Percentiles rank a stretch among this genome's conserved stretches.
phyloP scores from a whole-genome alignment of 2,329 filamentous ascomycete genomes.

The Arthrobotrys sinensis region DNA sequence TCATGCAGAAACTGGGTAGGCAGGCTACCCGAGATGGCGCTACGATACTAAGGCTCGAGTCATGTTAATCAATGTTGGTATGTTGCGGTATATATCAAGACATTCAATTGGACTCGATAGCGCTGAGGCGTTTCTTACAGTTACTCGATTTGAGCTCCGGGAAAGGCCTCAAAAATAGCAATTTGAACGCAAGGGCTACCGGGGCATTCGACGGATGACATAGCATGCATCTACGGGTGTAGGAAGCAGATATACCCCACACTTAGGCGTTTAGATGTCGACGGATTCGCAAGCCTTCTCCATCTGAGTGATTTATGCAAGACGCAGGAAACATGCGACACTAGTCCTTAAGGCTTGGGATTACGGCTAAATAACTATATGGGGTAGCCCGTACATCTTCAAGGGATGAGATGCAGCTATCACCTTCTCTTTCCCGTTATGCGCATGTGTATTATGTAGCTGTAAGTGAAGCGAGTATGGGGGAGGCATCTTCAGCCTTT shows the following conservation, averaged over 20 bases:
- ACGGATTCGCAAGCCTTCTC: slow-evolving; percentile 2
- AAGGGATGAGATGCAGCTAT: slow-evolving; percentile 39
- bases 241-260: slow-evolving; percentile 8
- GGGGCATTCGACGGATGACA: slow-evolving; percentile 22
- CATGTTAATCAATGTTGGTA: not conserved
- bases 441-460: not conserved
- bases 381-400: slow-evolving; percentile 12
- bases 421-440: slow-evolving; percentile 34
- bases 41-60: slow-evolving; percentile 7
- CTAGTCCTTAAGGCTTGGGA: slow-evolving; percentile 25
- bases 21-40: slow-evolving; percentile 18
- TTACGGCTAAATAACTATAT: slow-evolving; percentile 46
- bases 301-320: slow-evolving; percentile 61
- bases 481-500: slow-evolving; percentile 15
- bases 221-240: slow-evolving; percentile 9
- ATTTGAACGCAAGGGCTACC: slow-evolving; percentile 2
- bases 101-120: not conserved
- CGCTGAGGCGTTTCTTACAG: not conserved
- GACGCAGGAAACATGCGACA: slow-evolving; percentile 39
- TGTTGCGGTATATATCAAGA: not conserved
- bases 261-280: not conserved
- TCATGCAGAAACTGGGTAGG: slow-evolving; percentile 2
- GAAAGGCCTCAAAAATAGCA: slow-evolving; percentile 12
- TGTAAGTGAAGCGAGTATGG: slow-evolving; percentile 28
- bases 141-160: not conserved